phyloP scores from a whole-genome alignment of 805 yeast species.

The Maudiozyma barnettii region DNA sequence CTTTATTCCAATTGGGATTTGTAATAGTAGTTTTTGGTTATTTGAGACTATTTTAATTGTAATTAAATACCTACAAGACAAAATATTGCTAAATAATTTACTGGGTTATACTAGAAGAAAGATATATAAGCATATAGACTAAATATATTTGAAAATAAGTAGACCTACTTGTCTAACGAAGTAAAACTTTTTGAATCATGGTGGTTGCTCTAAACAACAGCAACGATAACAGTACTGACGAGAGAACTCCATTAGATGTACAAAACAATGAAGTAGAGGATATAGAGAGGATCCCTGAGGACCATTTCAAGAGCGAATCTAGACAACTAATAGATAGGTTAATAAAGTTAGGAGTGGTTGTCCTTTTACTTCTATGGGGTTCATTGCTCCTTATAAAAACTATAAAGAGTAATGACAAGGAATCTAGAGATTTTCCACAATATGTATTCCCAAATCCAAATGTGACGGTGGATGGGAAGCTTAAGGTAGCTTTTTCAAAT shows the following conservation, averaged over 20 bases:
- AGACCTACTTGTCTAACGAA: too few relatives aligned
- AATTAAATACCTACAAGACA: too few relatives aligned
- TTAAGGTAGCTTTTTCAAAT: conserved; percentile 33
- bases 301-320: conserved; percentile 4
- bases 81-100: too few relatives aligned
- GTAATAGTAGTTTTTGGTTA: too few relatives aligned
- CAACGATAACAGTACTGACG: neutral
- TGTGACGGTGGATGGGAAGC: conserved; percentile 14
- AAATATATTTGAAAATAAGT: too few relatives aligned
- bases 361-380: conserved; percentile 20
- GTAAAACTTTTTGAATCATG: too few relatives aligned
- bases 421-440: neutral
- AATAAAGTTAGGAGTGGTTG: conserved; percentile 11
- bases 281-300: conserved; percentile 13
- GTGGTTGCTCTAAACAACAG: too few relatives aligned
- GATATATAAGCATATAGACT: too few relatives aligned
- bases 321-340: conserved; percentile 6
- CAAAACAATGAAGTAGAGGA: conserved; percentile 1
- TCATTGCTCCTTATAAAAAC: conserved; percentile 11
- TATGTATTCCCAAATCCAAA: conserved; percentile 10
- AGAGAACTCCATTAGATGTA: neutral
- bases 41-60: too few relatives aligned
- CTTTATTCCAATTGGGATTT: too few relatives aligned
- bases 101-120: too few relatives aligned
- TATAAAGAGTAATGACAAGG: conserved; percentile 1